Conservation (phyloP, 202 grass and related monocot genomes). For the Panicum hallii region DNA sequence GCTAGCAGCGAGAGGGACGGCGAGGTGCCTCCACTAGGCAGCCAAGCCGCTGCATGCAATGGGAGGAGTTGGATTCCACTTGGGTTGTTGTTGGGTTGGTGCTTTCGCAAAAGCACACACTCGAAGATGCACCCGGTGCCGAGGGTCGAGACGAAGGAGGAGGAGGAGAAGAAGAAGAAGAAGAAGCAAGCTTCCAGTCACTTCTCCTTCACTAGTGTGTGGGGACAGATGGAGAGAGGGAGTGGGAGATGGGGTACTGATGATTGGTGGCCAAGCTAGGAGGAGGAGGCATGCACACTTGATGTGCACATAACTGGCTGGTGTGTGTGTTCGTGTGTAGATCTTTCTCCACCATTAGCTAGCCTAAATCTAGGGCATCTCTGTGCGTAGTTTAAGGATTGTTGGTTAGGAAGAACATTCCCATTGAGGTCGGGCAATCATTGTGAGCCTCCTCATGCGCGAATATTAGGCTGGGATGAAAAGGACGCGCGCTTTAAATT, state of each 20-base stretch:
- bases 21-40: constrained; percentile 18
- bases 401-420: constrained; percentile 36
- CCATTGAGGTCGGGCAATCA: constrained; percentile 7
- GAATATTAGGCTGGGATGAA: constrained; percentile 51
- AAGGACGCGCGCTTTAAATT: constrained; percentile 37
- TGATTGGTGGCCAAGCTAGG: constrained; percentile 26
- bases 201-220: constrained; percentile 1
- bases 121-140: no score
- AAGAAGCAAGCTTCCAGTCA: constrained; percentile 3
- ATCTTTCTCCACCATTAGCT: constrained; percentile 6
- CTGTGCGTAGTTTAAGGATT: neutral
- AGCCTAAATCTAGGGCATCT: constrained; percentile 23
- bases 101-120: constrained; percentile 34
- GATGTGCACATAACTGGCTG: constrained; percentile 25
- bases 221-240: neutral
- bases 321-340: constrained; percentile 10
- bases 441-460: constrained; percentile 38
- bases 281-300: neutral
- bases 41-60: constrained; percentile 1
- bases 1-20: neutral
- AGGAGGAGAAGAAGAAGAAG: neutral
- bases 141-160: no score
- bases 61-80: constrained; percentile 51
- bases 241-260: neutral
- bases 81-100: constrained; percentile 30